These are phyloP conservation scores for Aureobasidium sp. DNA, from an alignment of 2,329 filamentous ascomycete species.

Conservation along the genomic window DNA sequence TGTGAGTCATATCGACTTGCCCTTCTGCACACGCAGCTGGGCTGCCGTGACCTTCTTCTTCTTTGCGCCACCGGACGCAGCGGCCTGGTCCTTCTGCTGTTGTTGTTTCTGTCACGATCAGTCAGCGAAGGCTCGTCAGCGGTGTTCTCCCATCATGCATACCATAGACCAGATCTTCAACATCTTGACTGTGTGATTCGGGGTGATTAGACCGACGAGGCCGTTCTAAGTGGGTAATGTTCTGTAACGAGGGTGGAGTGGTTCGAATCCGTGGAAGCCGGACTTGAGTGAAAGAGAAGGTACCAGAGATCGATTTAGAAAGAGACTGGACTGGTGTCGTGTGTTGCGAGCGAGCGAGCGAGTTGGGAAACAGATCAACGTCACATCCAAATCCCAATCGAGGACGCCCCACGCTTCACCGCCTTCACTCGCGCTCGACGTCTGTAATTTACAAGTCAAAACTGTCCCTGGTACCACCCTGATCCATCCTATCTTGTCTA, in stretches of 20 bases:
- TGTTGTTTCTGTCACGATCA: constrained; percentile 66
- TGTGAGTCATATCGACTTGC: constrained; percentile 51
- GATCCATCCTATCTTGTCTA: no score
- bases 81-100: constrained; percentile 94
- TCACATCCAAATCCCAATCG: constrained; percentile 9
- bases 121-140: constrained; percentile 29
- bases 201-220: constrained; percentile 20
- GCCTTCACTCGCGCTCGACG: constrained; percentile 2
- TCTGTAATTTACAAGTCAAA: no score
- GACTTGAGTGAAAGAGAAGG: neutral
- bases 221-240: neutral
- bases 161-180: constrained; percentile 99
- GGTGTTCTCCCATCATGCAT: constrained; percentile 34
- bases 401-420: constrained; percentile 15
- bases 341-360: neutral
- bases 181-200: constrained; percentile 68
- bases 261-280: neutral
- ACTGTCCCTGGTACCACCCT: no score
- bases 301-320: neutral
- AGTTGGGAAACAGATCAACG: constrained; percentile 4
- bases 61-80: constrained; percentile 74
- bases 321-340: neutral
- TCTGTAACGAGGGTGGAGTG: neutral
- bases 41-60: constrained; percentile 99
- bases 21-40: constrained; percentile 96